Percentiles rank a stretch among this genome's conserved stretches.
These are phyloP conservation scores for Coccomyxa subellipsoidea DNA, from an alignment of 163 green algal species.

Conservation along the genomic window DNA sequence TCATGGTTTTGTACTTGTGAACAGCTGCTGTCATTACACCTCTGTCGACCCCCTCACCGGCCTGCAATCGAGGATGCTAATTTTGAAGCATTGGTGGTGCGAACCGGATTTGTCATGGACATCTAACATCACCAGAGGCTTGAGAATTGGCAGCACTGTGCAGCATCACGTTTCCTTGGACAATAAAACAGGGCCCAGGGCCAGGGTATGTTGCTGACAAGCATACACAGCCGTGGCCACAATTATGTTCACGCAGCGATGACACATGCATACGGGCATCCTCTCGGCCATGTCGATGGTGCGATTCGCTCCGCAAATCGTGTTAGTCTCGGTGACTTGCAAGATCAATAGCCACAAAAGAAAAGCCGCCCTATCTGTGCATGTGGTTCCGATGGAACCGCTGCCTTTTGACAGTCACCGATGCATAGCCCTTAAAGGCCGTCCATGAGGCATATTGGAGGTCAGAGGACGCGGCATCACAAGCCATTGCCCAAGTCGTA, in stretches of 20 bases:
- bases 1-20: background rate
- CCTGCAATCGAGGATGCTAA: too few species aligned
- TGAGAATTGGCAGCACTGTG: background rate
- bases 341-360: background rate
- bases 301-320: background rate
- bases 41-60: too few species aligned
- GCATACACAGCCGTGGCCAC: background rate
- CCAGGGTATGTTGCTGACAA: background rate
- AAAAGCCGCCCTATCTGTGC: background rate
- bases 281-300: background rate
- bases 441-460: background rate
- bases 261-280: background rate
- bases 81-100: too few species aligned
- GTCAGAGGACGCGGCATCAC: background rate
- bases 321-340: background rate
- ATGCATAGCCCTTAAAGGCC: background rate
- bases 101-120: too few species aligned
- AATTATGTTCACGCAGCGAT: background rate
- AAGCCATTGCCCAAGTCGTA: background rate
- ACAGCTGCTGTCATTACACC: background rate
- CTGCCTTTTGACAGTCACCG: background rate
- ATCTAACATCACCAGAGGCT: too few species aligned
- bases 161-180: background rate
- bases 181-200: background rate
- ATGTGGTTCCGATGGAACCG: background rate